Base-by-base conservation (phyloP, 495 filamentous ascomycete species). In the Tuber melanosporum region DNA sequence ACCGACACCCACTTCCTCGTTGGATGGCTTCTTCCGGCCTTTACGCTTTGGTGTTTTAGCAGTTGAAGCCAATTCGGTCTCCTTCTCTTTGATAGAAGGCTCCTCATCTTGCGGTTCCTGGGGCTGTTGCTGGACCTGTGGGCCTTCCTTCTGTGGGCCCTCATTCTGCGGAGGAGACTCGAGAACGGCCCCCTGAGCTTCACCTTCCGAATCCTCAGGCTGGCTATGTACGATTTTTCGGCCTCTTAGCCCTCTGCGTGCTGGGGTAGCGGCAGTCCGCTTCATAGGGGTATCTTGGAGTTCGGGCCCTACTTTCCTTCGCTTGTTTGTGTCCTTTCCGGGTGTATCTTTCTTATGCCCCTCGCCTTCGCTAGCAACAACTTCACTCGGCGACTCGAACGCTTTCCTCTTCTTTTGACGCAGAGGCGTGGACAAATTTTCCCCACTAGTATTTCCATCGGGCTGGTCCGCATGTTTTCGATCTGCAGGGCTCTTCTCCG, bases 161-260 rank as follows among this genome's bases (percentile, higher is more conserved):
- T 66, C 26, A 26, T 32, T 32, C 26, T 36, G 57, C 15, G 26
- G 26, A 36, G 57, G 26, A 19, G 57, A 36, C 26, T 26, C 32
- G 26, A 36, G 57, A 36, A 66, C 12, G 22, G 72, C 39, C 39
- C 22, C 32, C 3, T 22, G 14, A 72, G 20, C 22, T 15, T 46
- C 52, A 19, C 49, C 49, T 20, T 49, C 22, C 3, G 57, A 70
- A 42, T 57, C 41, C 8, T 43, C 66, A 7, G 73, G 71, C 22
- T 80, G 71, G 26, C 73, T 80, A 7, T 76, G 45, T 19, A 74
- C 71, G 17, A 57, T 76, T 57, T 57, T 80, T 26, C 71, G 79
- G 19, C 78, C 78, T 73, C 77, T 79, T 62, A 45, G 70, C 8
- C 75, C 77, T 71, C 57, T 66, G 4, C 57, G 57, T 6, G 57